These are phyloP conservation scores for Triangularia verruculosa DNA, from an alignment of 2,329 filamentous ascomycete genomes.

Conservation along the genomic window DNA sequence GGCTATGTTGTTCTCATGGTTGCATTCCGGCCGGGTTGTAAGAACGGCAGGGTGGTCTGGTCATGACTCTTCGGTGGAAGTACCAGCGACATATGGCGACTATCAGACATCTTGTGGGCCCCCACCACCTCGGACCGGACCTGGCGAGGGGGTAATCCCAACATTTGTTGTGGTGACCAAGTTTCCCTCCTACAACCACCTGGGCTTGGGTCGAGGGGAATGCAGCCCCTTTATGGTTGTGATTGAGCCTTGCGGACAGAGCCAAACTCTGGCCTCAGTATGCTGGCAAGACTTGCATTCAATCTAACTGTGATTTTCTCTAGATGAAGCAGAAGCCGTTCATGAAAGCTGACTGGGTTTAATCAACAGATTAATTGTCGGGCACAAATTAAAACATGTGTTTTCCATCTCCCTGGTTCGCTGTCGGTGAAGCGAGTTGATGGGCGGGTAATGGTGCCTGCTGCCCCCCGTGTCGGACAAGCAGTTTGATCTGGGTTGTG, in stretches of 20 bases:
- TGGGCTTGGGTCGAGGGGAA: conserved; percentile 4
- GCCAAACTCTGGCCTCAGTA: not conserved
- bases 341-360: not conserved
- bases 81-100: conserved; percentile 10
- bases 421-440: not conserved
- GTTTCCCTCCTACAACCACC: conserved; percentile 25
- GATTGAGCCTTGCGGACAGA: not conserved
- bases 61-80: conserved; percentile 4
- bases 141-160: conserved; percentile 15
- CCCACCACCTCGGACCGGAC: not conserved
- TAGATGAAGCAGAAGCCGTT: conserved; percentile 21
- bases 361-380: conserved; percentile 23
- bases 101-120: not conserved
- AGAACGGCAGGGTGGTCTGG: conserved; percentile 4
- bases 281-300: conserved; percentile 1
- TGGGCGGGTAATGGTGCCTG: conserved; percentile 9
- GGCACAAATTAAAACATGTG: conserved; percentile 21
- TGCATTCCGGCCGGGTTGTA: conserved; percentile 21
- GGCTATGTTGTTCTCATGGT: conserved; percentile 10
- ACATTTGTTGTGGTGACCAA: conserved; percentile 8
- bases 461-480: not conserved
- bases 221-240: conserved; percentile 18
- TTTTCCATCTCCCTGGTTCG: conserved; percentile 11
- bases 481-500: not conserved
- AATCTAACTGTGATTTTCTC: conserved; percentile 20